These are phyloP conservation scores for Cryptococcus sp. DNA, from an alignment of 1,284 basidiomycete species.

Conservation along the genomic window DNA sequence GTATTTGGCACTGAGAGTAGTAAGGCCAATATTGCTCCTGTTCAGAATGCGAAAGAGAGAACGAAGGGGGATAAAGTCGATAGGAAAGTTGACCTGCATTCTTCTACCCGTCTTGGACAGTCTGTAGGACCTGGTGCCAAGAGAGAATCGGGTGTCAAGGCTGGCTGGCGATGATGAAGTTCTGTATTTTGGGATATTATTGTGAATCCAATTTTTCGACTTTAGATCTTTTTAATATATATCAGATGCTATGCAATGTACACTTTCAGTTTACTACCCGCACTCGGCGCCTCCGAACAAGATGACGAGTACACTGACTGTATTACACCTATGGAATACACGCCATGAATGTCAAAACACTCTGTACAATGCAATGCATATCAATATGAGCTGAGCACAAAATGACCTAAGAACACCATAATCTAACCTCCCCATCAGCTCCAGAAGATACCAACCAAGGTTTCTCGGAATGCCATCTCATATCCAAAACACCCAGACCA, in stretches of 20 bases:
- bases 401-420: slow-evolving; percentile 64
- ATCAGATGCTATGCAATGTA: too few relatives aligned
- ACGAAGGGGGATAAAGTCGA: slow-evolving; percentile 7
- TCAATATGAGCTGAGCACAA: too few relatives aligned
- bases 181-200: too few relatives aligned
- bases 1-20: neutral
- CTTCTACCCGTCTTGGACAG: slow-evolving; percentile 7
- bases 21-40: neutral
- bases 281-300: too few relatives aligned
- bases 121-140: slow-evolving; percentile 4
- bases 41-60: slow-evolving; percentile 4
- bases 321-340: too few relatives aligned
- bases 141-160: slow-evolving; percentile 12
- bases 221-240: too few relatives aligned
- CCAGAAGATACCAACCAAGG: slow-evolving; percentile 93
- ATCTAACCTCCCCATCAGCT: slow-evolving; percentile 80
- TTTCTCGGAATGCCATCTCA: slow-evolving; percentile 81
- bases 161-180: slow-evolving; percentile 10
- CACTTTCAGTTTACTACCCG: too few relatives aligned
- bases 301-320: too few relatives aligned
- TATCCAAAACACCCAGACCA: slow-evolving; percentile 83
- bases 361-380: too few relatives aligned
- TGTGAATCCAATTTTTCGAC: too few relatives aligned
- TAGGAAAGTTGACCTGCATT: neutral
- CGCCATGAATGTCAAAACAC: too few relatives aligned